A percentile compares a stretch with the other conserved stretches of the same genome.
Conservation (phyloP, 768 basidiomycete species). For the Serendipita vermifera region DNA sequence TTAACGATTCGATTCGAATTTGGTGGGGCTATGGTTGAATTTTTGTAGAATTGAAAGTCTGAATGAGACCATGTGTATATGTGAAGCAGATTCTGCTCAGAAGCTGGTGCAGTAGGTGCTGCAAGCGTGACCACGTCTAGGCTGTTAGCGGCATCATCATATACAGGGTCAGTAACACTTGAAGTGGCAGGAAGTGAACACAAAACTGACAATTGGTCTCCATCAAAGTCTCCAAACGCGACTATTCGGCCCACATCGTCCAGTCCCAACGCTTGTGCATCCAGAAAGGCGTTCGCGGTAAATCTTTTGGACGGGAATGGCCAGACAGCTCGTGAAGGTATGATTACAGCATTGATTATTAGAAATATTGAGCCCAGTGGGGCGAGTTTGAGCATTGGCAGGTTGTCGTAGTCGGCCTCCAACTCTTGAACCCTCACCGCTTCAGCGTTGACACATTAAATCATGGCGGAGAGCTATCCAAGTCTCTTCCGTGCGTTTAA, state of each 20-base stretch:
- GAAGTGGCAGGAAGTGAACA: not conserved
- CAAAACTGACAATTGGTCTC: constrained; percentile 75
- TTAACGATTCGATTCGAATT: constrained; percentile 42
- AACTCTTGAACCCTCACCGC: too few species aligned
- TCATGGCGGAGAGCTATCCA: constrained; percentile 70
- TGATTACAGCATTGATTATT: not conserved
- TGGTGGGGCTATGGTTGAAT: constrained; percentile 15
- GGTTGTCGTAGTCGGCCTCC: too few species aligned
- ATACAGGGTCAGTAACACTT: not conserved
- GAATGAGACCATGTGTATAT: constrained; percentile 12
- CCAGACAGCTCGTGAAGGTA: constrained; percentile 36
- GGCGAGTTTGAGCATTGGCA: too few species aligned
- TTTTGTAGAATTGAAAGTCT: constrained; percentile 18
- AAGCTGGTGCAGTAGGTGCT: not conserved
- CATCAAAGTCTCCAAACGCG: constrained; percentile 92
- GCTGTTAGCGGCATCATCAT: constrained; percentile 28
- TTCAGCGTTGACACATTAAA: constrained; percentile 7
- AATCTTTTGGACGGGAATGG: constrained; percentile 83
- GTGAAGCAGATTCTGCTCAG: constrained; percentile 12
- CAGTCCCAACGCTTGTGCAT: constrained; percentile 70
- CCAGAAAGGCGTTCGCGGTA: constrained; percentile 63
- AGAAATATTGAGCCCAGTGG: not conserved
- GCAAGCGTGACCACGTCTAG: constrained; percentile 63
- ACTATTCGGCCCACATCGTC: constrained; percentile 57
- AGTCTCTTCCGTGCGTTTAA: constrained; percentile 64